Evolutionary conservation across 305 asterid species (phyloP).

Genomic region (Stenogyne calaminthoides): DNA sequence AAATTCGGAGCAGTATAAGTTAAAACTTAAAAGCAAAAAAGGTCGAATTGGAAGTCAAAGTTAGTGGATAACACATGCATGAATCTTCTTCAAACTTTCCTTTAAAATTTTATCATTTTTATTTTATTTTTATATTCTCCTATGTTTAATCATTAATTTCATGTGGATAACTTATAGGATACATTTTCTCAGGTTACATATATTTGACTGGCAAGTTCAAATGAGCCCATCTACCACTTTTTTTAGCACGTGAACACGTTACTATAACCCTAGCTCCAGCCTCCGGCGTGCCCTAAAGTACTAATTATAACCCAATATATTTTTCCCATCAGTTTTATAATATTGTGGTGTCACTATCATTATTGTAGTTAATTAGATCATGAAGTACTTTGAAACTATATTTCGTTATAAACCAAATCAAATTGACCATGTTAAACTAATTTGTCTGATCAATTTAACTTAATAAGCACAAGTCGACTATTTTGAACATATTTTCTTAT

Average conservation of each 20-base stretch:
- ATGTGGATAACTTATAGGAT: no score
- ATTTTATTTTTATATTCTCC: not conserved
- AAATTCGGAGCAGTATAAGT: not conserved
- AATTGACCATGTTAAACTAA: not conserved
- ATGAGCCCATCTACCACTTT: conserved; percentile 21
- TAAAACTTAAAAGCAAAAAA: not conserved
- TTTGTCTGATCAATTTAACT: not conserved
- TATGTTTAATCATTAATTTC: not conserved
- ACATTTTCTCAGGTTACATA: not conserved
- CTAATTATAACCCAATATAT: not conserved
- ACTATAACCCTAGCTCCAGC: not conserved
- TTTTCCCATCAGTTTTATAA: not conserved
- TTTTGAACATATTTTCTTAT: not conserved
- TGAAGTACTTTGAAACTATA: not conserved
- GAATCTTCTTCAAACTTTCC: conserved; percentile 2
- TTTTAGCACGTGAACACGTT: conserved; percentile 30
- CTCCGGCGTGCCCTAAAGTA: conserved; percentile 31
- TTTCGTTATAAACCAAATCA: not conserved
- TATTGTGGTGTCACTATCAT: conserved; percentile 19
- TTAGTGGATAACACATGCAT: conserved; percentile 23
- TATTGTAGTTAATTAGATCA: conserved; percentile 1
- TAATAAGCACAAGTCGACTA: not conserved
- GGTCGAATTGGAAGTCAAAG: not conserved
- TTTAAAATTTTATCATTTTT: not conserved
- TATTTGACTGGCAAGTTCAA: conserved; percentile 29